These are phyloP conservation scores for Haplosporangium sp. DNA, from an alignment of 371 early-diverging fungal species.

Conservation along the genomic window DNA sequence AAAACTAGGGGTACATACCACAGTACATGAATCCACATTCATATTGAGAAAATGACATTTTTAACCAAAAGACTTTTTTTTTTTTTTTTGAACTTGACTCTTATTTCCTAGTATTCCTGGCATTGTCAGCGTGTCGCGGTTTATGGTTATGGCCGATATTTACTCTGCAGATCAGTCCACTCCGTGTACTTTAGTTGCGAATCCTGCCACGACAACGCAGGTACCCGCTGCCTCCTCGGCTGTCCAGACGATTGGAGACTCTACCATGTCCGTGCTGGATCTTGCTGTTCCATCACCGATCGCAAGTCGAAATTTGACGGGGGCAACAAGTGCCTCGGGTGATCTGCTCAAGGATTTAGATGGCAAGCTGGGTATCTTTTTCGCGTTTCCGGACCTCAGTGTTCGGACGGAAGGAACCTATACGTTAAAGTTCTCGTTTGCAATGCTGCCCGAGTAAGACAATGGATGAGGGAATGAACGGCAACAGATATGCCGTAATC, in stretches of 20 bases:
- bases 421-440: conserved; percentile 70
- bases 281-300: conserved; percentile 58
- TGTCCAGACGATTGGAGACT: conserved; percentile 13
- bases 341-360: conserved; percentile 69
- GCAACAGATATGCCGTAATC: no score
- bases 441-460: conserved; percentile 36
- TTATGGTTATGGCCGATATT: conserved; percentile 69
- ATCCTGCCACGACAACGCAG: conserved; percentile 53
- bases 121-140: conserved; percentile 63
- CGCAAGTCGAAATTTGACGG: conserved; percentile 75
- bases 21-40: not conserved
- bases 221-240: conserved; percentile 7
- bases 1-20: no score
- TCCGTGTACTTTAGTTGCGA: conserved; percentile 61
- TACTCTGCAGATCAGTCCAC: conserved; percentile 58
- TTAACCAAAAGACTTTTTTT: not conserved
- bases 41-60: not conserved
- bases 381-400: conserved; percentile 79
- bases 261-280: conserved; percentile 45
- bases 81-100: not conserved
- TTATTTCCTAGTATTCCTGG: conserved; percentile 6
- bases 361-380: conserved; percentile 79
- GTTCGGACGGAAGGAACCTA: conserved; percentile 75
- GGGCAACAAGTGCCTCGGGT: conserved; percentile 75
- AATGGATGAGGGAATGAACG: no score